phyloP scores from a whole-genome alignment of 2,329 filamentous ascomycete species.

The Pseudophaeomoniella oleicola region DNA sequence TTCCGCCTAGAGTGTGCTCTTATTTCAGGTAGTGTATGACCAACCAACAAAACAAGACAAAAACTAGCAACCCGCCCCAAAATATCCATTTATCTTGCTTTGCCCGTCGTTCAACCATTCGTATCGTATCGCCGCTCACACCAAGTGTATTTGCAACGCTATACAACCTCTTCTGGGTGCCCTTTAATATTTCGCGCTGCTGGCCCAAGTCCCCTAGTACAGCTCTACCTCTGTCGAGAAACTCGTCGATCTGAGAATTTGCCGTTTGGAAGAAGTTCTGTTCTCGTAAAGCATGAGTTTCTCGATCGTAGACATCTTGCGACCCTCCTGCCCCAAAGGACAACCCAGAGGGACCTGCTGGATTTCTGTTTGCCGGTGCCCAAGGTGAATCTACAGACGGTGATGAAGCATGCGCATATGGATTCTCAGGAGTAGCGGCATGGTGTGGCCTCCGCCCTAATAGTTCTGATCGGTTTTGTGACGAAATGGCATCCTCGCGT shows the following conservation, averaged over 20 bases:
- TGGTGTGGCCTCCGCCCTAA: conserved; percentile 71
- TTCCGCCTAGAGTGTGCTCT: too few species aligned
- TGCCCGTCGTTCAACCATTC: conserved; percentile 85
- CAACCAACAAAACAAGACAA: conserved; percentile 84
- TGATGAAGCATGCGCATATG: conserved; percentile 55
- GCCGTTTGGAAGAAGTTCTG: conserved; percentile 75
- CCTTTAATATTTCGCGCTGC: conserved; percentile 89
- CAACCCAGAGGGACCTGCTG: conserved; percentile 20
- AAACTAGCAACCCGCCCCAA: conserved; percentile 68
- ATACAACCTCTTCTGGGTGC: conserved; percentile 80
- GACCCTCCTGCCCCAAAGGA: conserved; percentile 27
- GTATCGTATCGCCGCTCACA: conserved; percentile 86
- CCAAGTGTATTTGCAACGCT: conserved; percentile 88
- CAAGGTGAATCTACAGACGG: conserved; percentile 26
- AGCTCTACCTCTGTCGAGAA: conserved; percentile 77
- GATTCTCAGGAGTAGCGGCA: conserved; percentile 77
- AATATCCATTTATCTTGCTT: conserved; percentile 99
- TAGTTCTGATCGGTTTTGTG: conserved; percentile 64
- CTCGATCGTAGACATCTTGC: conserved; percentile 48
- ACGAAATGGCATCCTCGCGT: conserved; percentile 55
- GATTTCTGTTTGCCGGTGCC: conserved; percentile 10
- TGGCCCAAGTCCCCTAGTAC: conserved; percentile 78
- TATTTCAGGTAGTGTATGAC: conserved; percentile 73
- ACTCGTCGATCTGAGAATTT: conserved; percentile 79
- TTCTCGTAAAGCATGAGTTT: conserved; percentile 74